Conservation (phyloP, 2,329 filamentous ascomycete genomes). For the Aurifilum marmelostoma region DNA sequence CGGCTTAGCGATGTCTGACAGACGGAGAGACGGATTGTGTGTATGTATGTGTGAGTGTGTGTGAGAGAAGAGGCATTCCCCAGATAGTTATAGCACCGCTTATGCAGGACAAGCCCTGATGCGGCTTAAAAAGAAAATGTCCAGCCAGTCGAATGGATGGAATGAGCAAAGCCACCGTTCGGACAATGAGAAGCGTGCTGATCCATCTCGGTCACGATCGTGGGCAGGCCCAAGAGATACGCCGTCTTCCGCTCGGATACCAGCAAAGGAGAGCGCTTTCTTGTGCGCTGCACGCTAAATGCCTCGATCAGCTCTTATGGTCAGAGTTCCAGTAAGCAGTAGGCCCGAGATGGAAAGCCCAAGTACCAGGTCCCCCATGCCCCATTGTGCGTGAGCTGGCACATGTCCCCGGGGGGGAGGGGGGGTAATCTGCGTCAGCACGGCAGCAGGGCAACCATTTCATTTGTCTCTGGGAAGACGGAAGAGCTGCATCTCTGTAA, state of each 20-base stretch:
- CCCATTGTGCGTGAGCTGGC: neutral
- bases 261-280: neutral
- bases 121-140: neutral
- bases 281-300: neutral
- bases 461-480: neutral
- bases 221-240: neutral
- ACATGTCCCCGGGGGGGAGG: too few species aligned
- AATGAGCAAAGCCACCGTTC: neutral
- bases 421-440: neutral
- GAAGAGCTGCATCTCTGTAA: neutral
- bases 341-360: slow-evolving; percentile 8
- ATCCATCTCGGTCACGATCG: neutral
- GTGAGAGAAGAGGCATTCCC: slow-evolving; percentile 1
- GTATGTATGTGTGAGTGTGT: too few species aligned
- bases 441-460: neutral
- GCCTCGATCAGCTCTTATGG: neutral
- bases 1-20: too few species aligned
- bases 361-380: neutral
- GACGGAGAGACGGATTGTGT: too few species aligned
- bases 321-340: slow-evolving; percentile 5
- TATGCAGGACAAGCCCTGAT: neutral
- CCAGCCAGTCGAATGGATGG: neutral
- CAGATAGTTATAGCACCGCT: neutral
- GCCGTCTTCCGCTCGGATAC: neutral
- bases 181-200: neutral